phyloP scores from a whole-genome alignment of 805 yeast genomes.

The Teunomyces atbi region DNA sequence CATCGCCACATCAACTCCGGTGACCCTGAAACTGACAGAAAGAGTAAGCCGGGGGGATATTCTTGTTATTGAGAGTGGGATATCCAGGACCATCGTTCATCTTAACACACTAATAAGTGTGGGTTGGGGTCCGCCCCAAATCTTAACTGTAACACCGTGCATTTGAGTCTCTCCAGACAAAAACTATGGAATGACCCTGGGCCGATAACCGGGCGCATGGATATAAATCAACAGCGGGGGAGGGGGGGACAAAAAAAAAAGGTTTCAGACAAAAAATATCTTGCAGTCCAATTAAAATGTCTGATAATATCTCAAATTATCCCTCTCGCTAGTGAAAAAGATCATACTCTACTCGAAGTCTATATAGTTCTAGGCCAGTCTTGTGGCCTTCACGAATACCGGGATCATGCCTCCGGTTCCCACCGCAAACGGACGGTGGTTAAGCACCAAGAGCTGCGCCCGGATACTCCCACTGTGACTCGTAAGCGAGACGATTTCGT shows the following conservation, averaged over 20 bases:
- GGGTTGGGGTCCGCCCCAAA: not conserved
- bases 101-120: too few relatives aligned
- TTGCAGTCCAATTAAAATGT: too few relatives aligned
- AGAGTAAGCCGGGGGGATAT: too few relatives aligned
- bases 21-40: too few relatives aligned
- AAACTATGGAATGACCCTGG: not conserved
- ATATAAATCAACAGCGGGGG: too few relatives aligned
- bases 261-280: too few relatives aligned
- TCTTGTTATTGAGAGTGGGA: too few relatives aligned
- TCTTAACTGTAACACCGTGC: not conserved
- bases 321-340: too few relatives aligned
- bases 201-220: not conserved
- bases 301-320: too few relatives aligned
- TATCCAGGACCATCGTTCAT: too few relatives aligned
- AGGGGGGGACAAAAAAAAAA: too few relatives aligned
- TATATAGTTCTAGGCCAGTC: not conserved
- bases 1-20: not conserved
- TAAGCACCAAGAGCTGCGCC: slow-evolving; percentile 45
- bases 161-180: not conserved
- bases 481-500: slow-evolving; percentile 41
- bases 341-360: too few relatives aligned
- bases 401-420: slow-evolving; percentile 60
- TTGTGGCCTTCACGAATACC: slow-evolving; percentile 44
- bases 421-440: slow-evolving; percentile 48
- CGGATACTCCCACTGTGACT: slow-evolving; percentile 52